Evolutionary conservation across 371 early-diverging fungal species (phyloP), one percentile per base, ranked within the genome.

Genomic region (Rhizopus stolonifer): DNA sequence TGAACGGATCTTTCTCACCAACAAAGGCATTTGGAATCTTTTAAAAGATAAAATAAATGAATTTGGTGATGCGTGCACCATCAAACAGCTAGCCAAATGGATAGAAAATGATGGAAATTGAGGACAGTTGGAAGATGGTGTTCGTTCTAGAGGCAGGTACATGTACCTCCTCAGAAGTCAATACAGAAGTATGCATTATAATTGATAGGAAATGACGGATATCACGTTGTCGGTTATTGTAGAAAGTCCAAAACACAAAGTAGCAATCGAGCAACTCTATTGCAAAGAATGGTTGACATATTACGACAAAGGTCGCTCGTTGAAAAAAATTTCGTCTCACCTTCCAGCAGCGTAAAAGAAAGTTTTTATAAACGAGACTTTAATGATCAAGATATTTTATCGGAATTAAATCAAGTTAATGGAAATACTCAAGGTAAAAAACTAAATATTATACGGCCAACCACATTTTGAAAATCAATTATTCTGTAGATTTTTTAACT

Each of bases 381-480:
- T 0, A 45, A 48, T 42, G 49, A 56, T 56, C 45, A 49, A 49
- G 43, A 56, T 49, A 32, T 8, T 39, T 22, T 49, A 36, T 26
- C 43, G 5, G 32, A 48, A 39, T 48, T 55, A 49, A 43, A 49
- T 48, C 44, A 56, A 42, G 44, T 43, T 44, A 36, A 57, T 49
- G 50, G 56, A 56, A 29, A 49, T 31, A 56, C 50, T 18, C 44
- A 56, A 34, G 49, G 49, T 56, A 49, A 49, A 48, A 48, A 55
- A 32, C 45, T 45, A 55, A 18, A 55, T 55, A 47, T 1, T 40
- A 55, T 0, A 22, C 13, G 8, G 13, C 1, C 43, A 38, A 42
- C 21, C 17, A 23, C 22, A 23, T 31, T 48, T 55, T 55, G 25
- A 33, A 55, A 48, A 55, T 25, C 0, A 55, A 55, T 33, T 55